These are phyloP conservation scores for Nemania diffusa DNA, from an alignment of 2,329 filamentous ascomycete genomes.

Conservation along the genomic window DNA sequence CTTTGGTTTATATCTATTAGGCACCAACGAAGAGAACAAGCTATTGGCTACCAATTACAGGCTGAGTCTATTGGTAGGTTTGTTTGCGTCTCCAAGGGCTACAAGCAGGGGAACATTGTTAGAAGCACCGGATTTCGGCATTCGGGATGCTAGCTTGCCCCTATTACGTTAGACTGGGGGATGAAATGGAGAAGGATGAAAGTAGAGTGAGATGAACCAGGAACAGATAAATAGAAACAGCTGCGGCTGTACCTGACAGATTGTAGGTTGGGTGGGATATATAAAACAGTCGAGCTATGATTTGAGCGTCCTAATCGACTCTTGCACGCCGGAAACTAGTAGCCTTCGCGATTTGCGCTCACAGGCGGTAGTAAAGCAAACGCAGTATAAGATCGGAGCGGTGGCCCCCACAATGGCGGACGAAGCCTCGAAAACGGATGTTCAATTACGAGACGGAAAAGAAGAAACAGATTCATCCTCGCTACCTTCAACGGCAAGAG, in stretches of 20 bases:
- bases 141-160: slow-evolving; percentile 13
- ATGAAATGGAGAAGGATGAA: neutral
- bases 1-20: neutral
- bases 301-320: neutral
- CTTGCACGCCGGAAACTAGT: neutral
- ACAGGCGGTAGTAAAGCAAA: neutral
- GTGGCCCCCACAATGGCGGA: slow-evolving; percentile 1
- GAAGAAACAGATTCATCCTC: slow-evolving; percentile 18
- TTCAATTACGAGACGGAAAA: neutral
- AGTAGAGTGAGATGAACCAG: neutral
- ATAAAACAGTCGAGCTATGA: neutral
- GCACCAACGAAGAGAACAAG: neutral
- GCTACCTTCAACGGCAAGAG: slow-evolving; percentile 11
- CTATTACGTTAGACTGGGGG: neutral
- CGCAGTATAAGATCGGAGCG: slow-evolving; percentile 1
- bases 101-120: too few relatives aligned
- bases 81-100: too few relatives aligned
- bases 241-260: neutral
- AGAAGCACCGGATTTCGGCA: slow-evolving; percentile 20
- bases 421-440: slow-evolving; percentile 6
- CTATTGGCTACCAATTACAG: neutral
- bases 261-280: neutral
- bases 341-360: neutral
- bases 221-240: slow-evolving; percentile 8
- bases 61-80: neutral